These are phyloP conservation scores for Urtica urens DNA, from an alignment of 306 rosid species.

Conservation along the genomic window DNA sequence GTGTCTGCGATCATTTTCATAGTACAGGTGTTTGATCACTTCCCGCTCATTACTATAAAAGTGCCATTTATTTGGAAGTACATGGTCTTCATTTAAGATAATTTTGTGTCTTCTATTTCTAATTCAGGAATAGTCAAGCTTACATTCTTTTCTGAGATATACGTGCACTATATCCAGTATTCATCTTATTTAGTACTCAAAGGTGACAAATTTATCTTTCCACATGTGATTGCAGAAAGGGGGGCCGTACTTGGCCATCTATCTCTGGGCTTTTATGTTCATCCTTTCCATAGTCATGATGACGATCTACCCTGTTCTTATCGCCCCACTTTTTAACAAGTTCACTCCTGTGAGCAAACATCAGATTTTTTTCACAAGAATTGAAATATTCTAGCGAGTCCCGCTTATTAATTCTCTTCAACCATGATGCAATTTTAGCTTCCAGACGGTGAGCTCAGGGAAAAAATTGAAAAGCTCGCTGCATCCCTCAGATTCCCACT, in stretches of 20 bases:
- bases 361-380: neutral
- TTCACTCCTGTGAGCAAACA: conserved; percentile 77
- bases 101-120: neutral
- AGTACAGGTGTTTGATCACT: conserved; percentile 56
- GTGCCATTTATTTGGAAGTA: conserved; percentile 11
- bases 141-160: neutral
- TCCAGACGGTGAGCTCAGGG: conserved; percentile 80
- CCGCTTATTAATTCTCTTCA: conserved; percentile 15
- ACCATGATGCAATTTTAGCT: conserved; percentile 46
- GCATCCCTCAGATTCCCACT: conserved; percentile 80
- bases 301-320: conserved; percentile 85
- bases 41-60: neutral
- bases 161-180: conserved; percentile 1
- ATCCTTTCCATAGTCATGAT: conserved; percentile 86
- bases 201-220: conserved; percentile 7
- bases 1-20: conserved; percentile 82
- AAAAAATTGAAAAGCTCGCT: conserved; percentile 86
- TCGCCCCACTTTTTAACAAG: conserved; percentile 95
- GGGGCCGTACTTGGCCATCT: conserved; percentile 92
- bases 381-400: neutral
- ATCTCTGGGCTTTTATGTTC: conserved; percentile 94
- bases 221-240: conserved; percentile 68
- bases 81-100: neutral
- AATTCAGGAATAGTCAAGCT: neutral
- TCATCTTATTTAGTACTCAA: conserved; percentile 10